phyloP scores from a whole-genome alignment of 2,329 filamentous ascomycete species.

The Colletotrichum somersetense region DNA sequence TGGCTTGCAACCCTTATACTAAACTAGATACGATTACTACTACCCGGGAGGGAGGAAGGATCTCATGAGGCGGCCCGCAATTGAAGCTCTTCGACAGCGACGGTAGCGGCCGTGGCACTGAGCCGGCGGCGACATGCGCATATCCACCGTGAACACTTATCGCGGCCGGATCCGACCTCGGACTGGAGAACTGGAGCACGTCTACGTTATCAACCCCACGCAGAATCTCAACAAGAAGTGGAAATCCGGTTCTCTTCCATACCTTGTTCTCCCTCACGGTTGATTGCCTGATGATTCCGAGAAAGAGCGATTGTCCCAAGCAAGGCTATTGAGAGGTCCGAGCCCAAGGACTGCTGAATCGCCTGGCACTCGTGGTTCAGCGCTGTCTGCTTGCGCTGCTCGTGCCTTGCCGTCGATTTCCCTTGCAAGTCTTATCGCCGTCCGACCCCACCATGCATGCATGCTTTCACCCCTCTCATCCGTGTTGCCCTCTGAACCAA shows the following conservation, averaged over 20 bases:
- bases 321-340: not conserved
- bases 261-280: not conserved
- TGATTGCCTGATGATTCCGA: constrained; percentile 26
- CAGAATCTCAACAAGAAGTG: constrained; percentile 5
- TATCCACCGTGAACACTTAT: constrained; percentile 17
- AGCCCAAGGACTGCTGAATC: constrained; percentile 8
- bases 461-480: not conserved
- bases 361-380: not conserved
- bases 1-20: constrained; percentile 6
- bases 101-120: constrained; percentile 22
- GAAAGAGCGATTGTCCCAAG: constrained; percentile 1
- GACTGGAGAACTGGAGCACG: constrained; percentile 10
- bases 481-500: constrained; percentile 11
- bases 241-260: not conserved
- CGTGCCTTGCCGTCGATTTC: constrained; percentile 1
- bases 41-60: constrained; percentile 6
- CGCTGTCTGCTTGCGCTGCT: not conserved
- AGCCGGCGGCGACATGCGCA: constrained; percentile 34
- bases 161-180: constrained; percentile 33
- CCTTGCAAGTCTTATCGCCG: constrained; percentile 27
- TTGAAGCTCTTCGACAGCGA: not conserved
- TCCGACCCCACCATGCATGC: constrained; percentile 22
- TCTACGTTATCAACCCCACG: not conserved
- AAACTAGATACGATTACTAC: not conserved
- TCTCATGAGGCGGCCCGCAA: no score